Percentiles rank a stretch among this genome's conserved stretches.
These are phyloP conservation scores for Colletotrichum camelliae DNA, from an alignment of 2,329 filamentous ascomycete genomes.

Conservation along the genomic window DNA sequence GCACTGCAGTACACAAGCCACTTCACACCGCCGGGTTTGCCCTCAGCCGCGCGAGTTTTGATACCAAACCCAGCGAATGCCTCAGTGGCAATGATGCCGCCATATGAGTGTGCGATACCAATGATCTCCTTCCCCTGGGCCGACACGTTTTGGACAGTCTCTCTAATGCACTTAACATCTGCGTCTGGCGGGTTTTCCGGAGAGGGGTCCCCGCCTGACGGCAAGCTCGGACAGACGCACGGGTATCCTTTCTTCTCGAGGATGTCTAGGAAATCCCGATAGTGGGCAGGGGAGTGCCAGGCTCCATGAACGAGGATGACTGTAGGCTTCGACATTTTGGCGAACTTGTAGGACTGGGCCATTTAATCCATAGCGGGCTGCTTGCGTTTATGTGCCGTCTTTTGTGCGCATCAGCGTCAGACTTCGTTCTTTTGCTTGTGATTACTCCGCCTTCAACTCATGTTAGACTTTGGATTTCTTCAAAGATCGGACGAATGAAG, in stretches of 20 bases:
- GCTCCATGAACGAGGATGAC: conserved; percentile 3
- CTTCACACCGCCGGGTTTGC: neutral
- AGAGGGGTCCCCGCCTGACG: neutral
- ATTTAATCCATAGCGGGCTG: neutral
- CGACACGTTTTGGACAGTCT: neutral
- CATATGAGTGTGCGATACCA: neutral
- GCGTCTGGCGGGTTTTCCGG: neutral
- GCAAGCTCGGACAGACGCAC: neutral
- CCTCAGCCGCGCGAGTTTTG: neutral
- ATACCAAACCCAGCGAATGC: neutral
- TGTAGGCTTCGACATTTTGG: neutral
- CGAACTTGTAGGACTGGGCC: neutral
- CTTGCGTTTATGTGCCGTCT: neutral
- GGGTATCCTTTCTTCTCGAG: neutral
- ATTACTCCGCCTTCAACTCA: neutral
- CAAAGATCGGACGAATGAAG: neutral
- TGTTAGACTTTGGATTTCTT: neutral
- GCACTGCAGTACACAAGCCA: neutral
- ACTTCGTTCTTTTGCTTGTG: neutral
- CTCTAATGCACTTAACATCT: neutral
- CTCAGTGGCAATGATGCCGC: neutral
- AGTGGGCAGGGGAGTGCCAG: conserved; percentile 5
- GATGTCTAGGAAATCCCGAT: neutral
- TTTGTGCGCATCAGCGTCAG: neutral
- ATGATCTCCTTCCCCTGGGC: neutral